Evolutionary conservation across 2,329 filamentous ascomycete species (phyloP).

Genomic region (Beauveria asiatica): DNA sequence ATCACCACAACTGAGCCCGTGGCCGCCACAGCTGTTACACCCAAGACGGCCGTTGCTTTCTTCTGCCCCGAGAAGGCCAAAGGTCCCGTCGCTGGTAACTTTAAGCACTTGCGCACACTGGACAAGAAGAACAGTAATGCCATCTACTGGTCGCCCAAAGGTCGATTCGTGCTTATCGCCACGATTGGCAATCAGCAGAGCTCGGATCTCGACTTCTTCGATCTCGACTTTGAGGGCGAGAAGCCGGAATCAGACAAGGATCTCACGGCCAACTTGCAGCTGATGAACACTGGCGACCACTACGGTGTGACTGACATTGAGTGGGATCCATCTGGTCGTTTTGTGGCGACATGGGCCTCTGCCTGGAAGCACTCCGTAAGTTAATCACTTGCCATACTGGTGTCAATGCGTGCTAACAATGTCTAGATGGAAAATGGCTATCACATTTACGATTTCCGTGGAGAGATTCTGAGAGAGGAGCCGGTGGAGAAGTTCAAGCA

Average conservation of each 20-base stretch:
- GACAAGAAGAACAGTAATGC: constrained; percentile 99
- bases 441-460: constrained; percentile 95
- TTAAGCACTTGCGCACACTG: constrained; percentile 88
- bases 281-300: constrained; percentile 90
- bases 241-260: constrained; percentile 91
- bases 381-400: constrained; percentile 14
- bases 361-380: constrained; percentile 93
- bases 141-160: constrained; percentile 97
- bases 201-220: constrained; percentile 95
- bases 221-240: constrained; percentile 96
- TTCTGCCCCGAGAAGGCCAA: constrained; percentile 96
- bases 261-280: constrained; percentile 84
- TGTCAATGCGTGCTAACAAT: constrained; percentile 9
- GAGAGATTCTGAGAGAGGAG: constrained; percentile 81
- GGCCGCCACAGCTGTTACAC: constrained; percentile 69
- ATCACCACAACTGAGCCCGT: constrained; percentile 87
- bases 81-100: constrained; percentile 73
- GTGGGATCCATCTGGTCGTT: constrained; percentile 95
- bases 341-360: constrained; percentile 86
- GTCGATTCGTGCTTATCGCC: constrained; percentile 88
- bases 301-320: constrained; percentile 97
- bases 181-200: constrained; percentile 88
- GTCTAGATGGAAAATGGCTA: constrained; percentile 98
- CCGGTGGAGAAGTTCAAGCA: constrained; percentile 97
- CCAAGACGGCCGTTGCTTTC: constrained; percentile 92